Conservation (phyloP, 2,329 filamentous ascomycete species). For the Xylariales sp. region DNA sequence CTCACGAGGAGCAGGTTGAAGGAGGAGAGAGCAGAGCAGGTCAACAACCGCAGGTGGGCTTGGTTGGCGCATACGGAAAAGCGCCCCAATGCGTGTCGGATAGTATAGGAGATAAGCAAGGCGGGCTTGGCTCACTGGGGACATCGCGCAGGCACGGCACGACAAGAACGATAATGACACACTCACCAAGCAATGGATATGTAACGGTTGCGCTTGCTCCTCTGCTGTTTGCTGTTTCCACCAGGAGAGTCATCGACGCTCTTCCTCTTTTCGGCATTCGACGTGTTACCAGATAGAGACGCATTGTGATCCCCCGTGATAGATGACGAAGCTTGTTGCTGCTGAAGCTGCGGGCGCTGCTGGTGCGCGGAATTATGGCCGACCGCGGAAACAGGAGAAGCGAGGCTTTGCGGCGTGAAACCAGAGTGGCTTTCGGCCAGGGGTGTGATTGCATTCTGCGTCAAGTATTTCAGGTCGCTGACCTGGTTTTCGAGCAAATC, state of each 20-base stretch:
- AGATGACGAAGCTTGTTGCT: conserved; percentile 2
- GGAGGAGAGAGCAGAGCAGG: conserved; percentile 1
- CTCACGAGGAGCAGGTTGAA: conserved; percentile 8
- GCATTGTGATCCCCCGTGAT: conserved; percentile 7
- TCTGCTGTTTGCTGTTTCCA: conserved; percentile 40
- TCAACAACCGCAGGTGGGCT: too few relatives aligned
- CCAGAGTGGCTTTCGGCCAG: conserved; percentile 19
- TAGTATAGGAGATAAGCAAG: too few relatives aligned
- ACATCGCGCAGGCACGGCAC: too few relatives aligned
- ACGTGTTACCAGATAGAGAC: conserved; percentile 1
- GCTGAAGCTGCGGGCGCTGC: conserved; percentile 4
- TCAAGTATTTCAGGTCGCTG: conserved; percentile 29
- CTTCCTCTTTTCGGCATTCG: conserved; percentile 21
- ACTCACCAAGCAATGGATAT: conserved; percentile 59
- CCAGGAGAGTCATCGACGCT: conserved; percentile 19
- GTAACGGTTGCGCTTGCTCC: conserved; percentile 59
- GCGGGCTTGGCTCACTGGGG: too few relatives aligned
- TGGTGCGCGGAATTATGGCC: conserved; percentile 14
- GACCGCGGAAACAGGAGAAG: conserved; percentile 12
- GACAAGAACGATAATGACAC: not conserved
- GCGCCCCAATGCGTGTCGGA: too few relatives aligned
- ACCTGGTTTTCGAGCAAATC: conserved; percentile 27
- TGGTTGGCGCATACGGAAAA: too few relatives aligned
- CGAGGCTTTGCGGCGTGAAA: conserved; percentile 12
- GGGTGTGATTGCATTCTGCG: conserved; percentile 16